Percentiles rank a stretch among this genome's conserved stretches.
Evolutionary conservation across 306 rosid species (phyloP).

Genomic region (Vigna reflexopilosa): DNA sequence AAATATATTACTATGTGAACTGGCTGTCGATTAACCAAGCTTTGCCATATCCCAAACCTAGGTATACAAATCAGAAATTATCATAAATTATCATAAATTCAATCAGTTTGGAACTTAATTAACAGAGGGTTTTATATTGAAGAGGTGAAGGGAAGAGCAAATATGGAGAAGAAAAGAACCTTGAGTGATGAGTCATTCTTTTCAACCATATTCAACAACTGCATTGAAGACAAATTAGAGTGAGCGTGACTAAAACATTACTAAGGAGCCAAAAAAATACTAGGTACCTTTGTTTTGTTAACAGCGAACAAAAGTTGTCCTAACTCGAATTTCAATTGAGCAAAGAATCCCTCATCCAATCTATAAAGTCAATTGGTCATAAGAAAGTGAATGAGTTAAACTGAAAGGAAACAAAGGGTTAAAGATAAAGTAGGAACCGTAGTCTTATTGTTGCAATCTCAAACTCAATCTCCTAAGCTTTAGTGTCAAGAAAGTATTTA

Average conservation of each 20-base stretch:
- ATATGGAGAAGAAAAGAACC: too few species aligned
- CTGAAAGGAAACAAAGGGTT: not conserved
- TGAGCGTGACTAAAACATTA: not conserved
- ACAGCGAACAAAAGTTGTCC: slow-evolving; percentile 89
- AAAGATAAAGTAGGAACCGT: slow-evolving; percentile 48
- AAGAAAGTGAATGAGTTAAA: not conserved
- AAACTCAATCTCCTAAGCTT: slow-evolving; percentile 86
- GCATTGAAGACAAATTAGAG: slow-evolving; percentile 42
- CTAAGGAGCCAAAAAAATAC: slow-evolving; percentile 2
- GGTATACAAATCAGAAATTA: too few species aligned
- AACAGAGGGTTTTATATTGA: too few species aligned
- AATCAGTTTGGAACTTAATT: too few species aligned
- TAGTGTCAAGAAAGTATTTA: slow-evolving; percentile 88
- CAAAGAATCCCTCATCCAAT: slow-evolving; percentile 69
- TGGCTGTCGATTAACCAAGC: too few species aligned
- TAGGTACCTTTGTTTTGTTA: slow-evolving; percentile 71
- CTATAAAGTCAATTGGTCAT: slow-evolving; percentile 50
- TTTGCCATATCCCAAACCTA: too few species aligned
- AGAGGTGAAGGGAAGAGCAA: too few species aligned
- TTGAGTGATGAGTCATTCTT: slow-evolving; percentile 44
- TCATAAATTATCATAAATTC: too few species aligned
- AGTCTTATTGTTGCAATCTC: slow-evolving; percentile 86
- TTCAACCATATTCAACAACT: slow-evolving; percentile 87
- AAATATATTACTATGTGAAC: too few species aligned
- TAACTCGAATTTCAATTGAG: slow-evolving; percentile 66